Evolutionary conservation across 495 filamentous ascomycete genomes (phyloP).

Genomic region (Opeltia flavorubescens): DNA sequence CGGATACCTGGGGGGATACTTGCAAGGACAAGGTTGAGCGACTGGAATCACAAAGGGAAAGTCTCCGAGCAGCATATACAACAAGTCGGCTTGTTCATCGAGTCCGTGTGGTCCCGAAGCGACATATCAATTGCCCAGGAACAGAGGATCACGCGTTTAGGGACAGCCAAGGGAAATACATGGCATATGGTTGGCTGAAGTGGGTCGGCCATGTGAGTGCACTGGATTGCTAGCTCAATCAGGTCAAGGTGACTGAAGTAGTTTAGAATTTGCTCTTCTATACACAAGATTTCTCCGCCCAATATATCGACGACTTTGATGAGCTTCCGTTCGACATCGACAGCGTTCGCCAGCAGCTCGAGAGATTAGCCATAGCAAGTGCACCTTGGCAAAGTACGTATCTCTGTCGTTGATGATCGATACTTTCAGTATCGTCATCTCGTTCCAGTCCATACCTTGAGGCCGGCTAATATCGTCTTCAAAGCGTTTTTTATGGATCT

Average conservation of each 20-base stretch:
- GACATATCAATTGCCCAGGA: slow-evolving; percentile 15
- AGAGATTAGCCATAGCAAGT: slow-evolving; percentile 30
- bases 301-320: slow-evolving; percentile 31
- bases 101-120: slow-evolving; percentile 21
- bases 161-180: slow-evolving; percentile 12
- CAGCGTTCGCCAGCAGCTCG: slow-evolving; percentile 21
- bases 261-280: slow-evolving; percentile 24
- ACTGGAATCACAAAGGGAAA: slow-evolving; percentile 22
- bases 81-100: slow-evolving; percentile 27
- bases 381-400: slow-evolving; percentile 30
- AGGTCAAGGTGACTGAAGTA: background rate
- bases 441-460: background rate
- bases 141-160: slow-evolving; percentile 18
- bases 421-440: background rate
- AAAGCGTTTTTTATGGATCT: slow-evolving; percentile 25
- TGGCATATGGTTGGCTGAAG: slow-evolving; percentile 20
- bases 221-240: background rate
- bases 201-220: slow-evolving; percentile 27
- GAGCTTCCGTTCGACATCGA: slow-evolving; percentile 25
- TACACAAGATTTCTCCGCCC: slow-evolving; percentile 25
- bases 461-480: background rate
- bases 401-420: too few relatives aligned
- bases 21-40: slow-evolving; percentile 17
- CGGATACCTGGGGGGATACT: slow-evolving; percentile 1
- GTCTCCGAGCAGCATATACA: slow-evolving; percentile 25